phyloP scores from a whole-genome alignment of 1,284 basidiomycete genomes.

The Lignosus rhinocerotis region DNA sequence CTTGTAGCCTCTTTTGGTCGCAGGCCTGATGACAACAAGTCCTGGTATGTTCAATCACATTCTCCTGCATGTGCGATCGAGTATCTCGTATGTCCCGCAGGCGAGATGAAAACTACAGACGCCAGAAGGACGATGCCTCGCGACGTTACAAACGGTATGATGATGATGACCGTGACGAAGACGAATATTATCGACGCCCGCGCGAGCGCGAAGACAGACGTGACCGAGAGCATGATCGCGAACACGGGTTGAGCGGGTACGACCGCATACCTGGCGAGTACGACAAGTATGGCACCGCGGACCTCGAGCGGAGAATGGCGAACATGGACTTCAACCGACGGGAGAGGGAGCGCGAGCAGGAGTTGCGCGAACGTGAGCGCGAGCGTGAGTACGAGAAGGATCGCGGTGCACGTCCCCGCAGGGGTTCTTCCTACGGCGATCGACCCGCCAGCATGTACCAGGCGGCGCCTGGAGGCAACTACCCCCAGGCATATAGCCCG shows the following conservation, averaged over 20 bases:
- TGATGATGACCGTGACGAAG: constrained; percentile 30
- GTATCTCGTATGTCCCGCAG: constrained; percentile 32
- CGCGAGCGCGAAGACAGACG: constrained; percentile 35
- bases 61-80: neutral
- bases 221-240: constrained; percentile 21
- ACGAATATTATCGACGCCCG: constrained; percentile 32
- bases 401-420: constrained; percentile 25
- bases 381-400: constrained; percentile 13
- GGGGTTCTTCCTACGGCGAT: constrained; percentile 31
- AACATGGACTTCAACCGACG: constrained; percentile 32
- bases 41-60: constrained; percentile 7
- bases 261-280: constrained; percentile 29
- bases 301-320: constrained; percentile 36
- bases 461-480: constrained; percentile 22
- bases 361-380: constrained; percentile 28
- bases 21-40: constrained; percentile 24
- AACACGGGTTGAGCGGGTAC: constrained; percentile 15
- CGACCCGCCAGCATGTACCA: constrained; percentile 26
- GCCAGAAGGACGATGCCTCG: constrained; percentile 39
- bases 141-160: constrained; percentile 29
- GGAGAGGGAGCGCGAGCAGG: constrained; percentile 30
- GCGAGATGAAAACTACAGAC: constrained; percentile 59
- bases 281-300: constrained; percentile 25
- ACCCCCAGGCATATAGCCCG: constrained; percentile 16
- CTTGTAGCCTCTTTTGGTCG: constrained; percentile 59